phyloP scores from a whole-genome alignment of 2,329 filamentous ascomycete species.

The Fusarium palustre region DNA sequence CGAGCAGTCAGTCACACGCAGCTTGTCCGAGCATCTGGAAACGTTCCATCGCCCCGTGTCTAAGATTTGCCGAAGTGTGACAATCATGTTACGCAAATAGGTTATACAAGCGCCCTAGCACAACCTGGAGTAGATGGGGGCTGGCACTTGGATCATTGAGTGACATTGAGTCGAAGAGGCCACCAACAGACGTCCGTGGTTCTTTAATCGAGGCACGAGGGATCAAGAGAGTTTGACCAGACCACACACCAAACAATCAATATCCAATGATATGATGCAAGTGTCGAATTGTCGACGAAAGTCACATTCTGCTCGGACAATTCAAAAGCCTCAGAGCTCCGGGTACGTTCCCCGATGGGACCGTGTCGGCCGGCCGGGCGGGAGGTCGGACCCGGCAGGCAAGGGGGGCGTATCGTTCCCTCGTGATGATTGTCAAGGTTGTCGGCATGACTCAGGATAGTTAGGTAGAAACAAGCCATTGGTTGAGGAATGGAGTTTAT shows the following conservation, averaged over 20 bases:
- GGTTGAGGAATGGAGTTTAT: slow-evolving; percentile 19
- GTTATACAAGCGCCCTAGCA: slow-evolving; percentile 25
- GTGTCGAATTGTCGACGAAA: slow-evolving; percentile 6
- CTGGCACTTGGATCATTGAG: slow-evolving; percentile 11
- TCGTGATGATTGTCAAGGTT: slow-evolving; percentile 18
- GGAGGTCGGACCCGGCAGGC: slow-evolving; percentile 35
- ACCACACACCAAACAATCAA: slow-evolving; percentile 1
- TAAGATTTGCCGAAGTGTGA: slow-evolving; percentile 36
- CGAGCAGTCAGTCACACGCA: slow-evolving; percentile 30
- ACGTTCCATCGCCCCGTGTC: slow-evolving; percentile 37
- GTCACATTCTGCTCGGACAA: slow-evolving; percentile 15
- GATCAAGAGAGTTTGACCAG: slow-evolving; percentile 19
- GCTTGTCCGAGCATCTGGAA: slow-evolving; percentile 42
- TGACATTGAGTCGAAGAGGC: slow-evolving; percentile 19
- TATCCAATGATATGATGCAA: slow-evolving; percentile 15
- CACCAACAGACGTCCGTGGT: slow-evolving; percentile 5
- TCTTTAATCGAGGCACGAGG: slow-evolving; percentile 15
- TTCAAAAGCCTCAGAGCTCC: slow-evolving; percentile 22
- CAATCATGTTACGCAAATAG: slow-evolving; percentile 7
- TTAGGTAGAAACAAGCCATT: slow-evolving; percentile 18
- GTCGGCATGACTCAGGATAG: slow-evolving; percentile 31
- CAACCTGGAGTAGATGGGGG: slow-evolving; percentile 13
- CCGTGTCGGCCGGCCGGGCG: slow-evolving; percentile 38
- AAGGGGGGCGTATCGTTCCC: slow-evolving; percentile 23
- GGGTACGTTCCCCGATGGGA: slow-evolving; percentile 41